Evolutionary conservation across 2,329 filamentous ascomycete species (phyloP).

Genomic region (Alternaria novae-zelandiae): DNA sequence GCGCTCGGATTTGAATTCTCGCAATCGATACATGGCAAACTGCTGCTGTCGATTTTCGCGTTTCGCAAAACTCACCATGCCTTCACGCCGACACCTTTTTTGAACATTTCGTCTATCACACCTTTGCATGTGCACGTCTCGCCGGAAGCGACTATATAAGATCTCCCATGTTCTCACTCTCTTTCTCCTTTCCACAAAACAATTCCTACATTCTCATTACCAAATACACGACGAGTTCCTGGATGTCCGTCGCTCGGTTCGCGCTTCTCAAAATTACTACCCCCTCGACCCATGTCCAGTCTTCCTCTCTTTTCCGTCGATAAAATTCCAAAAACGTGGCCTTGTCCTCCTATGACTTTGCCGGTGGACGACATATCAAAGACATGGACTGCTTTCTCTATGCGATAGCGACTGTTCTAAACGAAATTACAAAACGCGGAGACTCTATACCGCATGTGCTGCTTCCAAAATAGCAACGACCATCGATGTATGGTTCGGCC

Average conservation of each 20-base stretch:
- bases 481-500: accelerated
- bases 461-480: not conserved
- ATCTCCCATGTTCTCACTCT: accelerated
- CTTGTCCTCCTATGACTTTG: too few species aligned
- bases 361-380: not conserved
- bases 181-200: not conserved
- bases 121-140: not conserved
- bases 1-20: too few species aligned
- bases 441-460: not conserved
- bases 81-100: accelerated
- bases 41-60: not conserved
- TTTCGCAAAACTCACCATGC: not conserved
- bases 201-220: not conserved
- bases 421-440: too few species aligned
- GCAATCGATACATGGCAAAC: too few species aligned
- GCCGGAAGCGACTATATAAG: not conserved
- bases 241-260: not conserved
- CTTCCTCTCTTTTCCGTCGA: too few species aligned
- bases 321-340: too few species aligned
- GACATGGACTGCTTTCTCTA: too few species aligned
- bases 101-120: not conserved
- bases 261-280: not conserved
- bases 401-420: not conserved
- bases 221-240: too few species aligned
- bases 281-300: not conserved